Conservation (phyloP, 2,329 filamentous ascomycete genomes). For the Fusarium tanahbumbuense region DNA sequence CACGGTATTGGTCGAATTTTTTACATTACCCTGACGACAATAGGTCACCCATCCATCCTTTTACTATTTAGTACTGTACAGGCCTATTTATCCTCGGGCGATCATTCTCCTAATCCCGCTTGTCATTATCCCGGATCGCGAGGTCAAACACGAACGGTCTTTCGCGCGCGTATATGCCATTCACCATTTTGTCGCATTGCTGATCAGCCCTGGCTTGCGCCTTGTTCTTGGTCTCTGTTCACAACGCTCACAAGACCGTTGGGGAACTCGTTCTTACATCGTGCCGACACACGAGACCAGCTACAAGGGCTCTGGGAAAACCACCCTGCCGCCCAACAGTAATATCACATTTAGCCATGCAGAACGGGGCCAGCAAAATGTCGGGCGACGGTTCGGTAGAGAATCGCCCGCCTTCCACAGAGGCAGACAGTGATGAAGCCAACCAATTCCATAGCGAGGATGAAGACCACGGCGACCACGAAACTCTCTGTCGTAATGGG, state of each 20-base stretch:
- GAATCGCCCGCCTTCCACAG: constrained; percentile 50
- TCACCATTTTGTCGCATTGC: constrained; percentile 22
- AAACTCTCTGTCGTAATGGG: constrained; percentile 49
- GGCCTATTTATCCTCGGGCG: constrained; percentile 38
- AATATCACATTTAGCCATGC: constrained; percentile 37
- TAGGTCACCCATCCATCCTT: constrained; percentile 19
- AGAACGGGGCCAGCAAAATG: constrained; percentile 44
- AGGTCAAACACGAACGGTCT: constrained; percentile 35
- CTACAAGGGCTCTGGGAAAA: constrained; percentile 26
- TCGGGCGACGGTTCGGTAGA: constrained; percentile 47
- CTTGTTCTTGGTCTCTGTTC: constrained; percentile 19
- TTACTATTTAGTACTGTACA: constrained; percentile 22
- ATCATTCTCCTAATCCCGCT: constrained; percentile 41
- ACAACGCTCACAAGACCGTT: constrained; percentile 21
- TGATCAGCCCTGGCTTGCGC: constrained; percentile 14
- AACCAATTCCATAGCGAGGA: constrained; percentile 53
- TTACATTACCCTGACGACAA: constrained; percentile 12
- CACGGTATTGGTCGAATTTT: constrained; percentile 28
- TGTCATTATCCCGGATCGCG: constrained; percentile 40
- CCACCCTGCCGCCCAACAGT: constrained; percentile 21
- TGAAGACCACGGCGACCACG: constrained; percentile 60
- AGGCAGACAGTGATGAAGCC: constrained; percentile 62
- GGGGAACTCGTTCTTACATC: constrained; percentile 37
- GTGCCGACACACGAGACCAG: constrained; percentile 28
- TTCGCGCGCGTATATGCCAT: constrained; percentile 24